These are phyloP conservation scores for Hygrocybe coccinea DNA, from an alignment of 768 basidiomycete genomes.

Conservation along the genomic window DNA sequence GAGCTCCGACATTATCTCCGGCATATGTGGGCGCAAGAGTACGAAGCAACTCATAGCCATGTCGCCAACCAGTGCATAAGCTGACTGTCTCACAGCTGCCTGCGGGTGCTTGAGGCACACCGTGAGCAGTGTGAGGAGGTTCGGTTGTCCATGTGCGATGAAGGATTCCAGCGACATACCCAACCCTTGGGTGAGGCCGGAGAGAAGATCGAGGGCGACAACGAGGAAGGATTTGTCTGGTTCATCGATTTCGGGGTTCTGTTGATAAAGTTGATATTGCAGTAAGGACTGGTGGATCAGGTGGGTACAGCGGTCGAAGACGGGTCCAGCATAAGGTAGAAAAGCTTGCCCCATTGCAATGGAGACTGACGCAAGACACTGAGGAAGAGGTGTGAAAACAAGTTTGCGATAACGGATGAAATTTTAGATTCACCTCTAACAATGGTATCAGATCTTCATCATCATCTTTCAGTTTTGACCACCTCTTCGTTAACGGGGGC, in stretches of 20 bases:
- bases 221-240: slow-evolving; percentile 97
- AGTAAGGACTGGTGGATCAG: slow-evolving; percentile 81
- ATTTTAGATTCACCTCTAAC: slow-evolving; percentile 65
- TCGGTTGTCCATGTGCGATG: slow-evolving; percentile 66
- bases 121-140: slow-evolving; percentile 74
- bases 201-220: slow-evolving; percentile 94
- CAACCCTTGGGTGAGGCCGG: slow-evolving; percentile 92
- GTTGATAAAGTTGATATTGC: slow-evolving; percentile 82
- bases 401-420: neutral
- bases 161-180: slow-evolving; percentile 71
- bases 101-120: slow-evolving; percentile 94
- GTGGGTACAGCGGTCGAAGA: slow-evolving; percentile 86
- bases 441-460: slow-evolving; percentile 92
- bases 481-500: slow-evolving; percentile 87
- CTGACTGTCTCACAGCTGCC: slow-evolving; percentile 91
- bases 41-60: slow-evolving; percentile 94
- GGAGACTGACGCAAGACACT: slow-evolving; percentile 97
- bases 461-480: slow-evolving; percentile 86
- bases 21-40: slow-evolving; percentile 78
- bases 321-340: slow-evolving; percentile 79
- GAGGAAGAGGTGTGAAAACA: neutral
- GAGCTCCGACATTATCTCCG: slow-evolving; percentile 85
- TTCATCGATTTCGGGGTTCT: slow-evolving; percentile 87
- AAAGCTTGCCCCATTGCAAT: slow-evolving; percentile 93
- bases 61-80: slow-evolving; percentile 97